phyloP scores from a whole-genome alignment of 1,139 yeast genomes.

The Magnusiomyces magnusii region DNA sequence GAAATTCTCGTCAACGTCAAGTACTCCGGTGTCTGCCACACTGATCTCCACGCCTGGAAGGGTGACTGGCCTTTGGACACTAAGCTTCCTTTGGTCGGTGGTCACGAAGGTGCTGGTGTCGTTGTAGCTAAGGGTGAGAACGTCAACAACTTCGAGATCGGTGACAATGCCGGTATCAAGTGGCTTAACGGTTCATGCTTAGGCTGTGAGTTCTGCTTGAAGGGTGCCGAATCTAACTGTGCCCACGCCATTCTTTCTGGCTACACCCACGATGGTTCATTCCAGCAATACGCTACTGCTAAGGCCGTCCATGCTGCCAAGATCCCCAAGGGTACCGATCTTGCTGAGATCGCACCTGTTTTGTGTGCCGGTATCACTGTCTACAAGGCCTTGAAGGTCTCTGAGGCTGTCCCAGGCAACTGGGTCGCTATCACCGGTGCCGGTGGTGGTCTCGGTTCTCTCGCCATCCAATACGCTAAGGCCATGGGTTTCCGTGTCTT shows the following conservation, averaged over 20 bases:
- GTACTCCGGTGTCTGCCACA: constrained; percentile 61
- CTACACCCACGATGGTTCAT: constrained; percentile 73
- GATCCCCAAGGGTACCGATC: constrained; percentile 61
- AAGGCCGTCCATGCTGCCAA: constrained; percentile 82
- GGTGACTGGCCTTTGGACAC: constrained; percentile 63
- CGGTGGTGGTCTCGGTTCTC: constrained; percentile 77
- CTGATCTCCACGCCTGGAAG: constrained; percentile 63
- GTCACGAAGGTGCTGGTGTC: constrained; percentile 83
- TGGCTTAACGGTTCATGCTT: constrained; percentile 66
- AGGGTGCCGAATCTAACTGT: constrained; percentile 64
- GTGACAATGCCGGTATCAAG: constrained; percentile 73
- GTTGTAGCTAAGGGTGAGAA: constrained; percentile 64
- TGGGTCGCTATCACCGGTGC: constrained; percentile 82
- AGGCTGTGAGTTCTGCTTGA: constrained; percentile 65
- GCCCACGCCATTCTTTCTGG: constrained; percentile 63
- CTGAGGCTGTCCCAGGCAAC: constrained; percentile 58
- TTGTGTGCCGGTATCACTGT: constrained; percentile 79
- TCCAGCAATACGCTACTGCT: constrained; percentile 80
- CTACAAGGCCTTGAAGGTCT: constrained; percentile 72
- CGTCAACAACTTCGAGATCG: constrained; percentile 63
- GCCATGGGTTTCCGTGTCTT: constrained; percentile 76
- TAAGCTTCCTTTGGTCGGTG: constrained; percentile 66
- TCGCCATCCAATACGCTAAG: constrained; percentile 73
- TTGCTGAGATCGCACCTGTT: constrained; percentile 70
- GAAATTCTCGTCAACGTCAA: constrained; percentile 54